Conservation (phyloP, 2,329 filamentous ascomycete species). For the Microdochium nivale region DNA sequence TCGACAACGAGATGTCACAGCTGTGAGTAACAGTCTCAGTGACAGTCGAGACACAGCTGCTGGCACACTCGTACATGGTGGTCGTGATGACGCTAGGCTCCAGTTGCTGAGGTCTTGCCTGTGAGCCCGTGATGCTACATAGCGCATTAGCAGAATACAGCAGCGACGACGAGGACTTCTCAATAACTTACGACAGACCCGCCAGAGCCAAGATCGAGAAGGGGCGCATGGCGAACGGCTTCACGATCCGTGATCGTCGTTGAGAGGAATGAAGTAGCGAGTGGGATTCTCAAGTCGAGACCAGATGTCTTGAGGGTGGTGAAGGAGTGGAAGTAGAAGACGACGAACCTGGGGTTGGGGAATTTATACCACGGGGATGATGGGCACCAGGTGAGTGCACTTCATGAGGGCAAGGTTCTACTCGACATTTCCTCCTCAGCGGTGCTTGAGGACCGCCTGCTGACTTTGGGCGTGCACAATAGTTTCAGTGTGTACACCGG, state of each 20-base stretch:
- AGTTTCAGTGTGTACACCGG: too few species aligned
- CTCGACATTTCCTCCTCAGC: too few species aligned
- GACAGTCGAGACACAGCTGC: neutral
- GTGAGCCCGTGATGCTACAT: neutral
- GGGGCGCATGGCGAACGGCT: neutral
- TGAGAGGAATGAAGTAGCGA: neutral
- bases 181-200: neutral
- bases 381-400: too few species aligned
- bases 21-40: neutral
- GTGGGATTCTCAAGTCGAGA: neutral
- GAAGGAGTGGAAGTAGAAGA: neutral
- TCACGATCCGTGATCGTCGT: neutral
- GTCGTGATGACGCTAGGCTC: neutral
- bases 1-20: neutral
- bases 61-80: neutral
- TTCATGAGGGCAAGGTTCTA: too few species aligned
- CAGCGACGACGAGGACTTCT: neutral
- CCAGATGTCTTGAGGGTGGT: neutral
- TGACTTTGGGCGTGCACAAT: too few species aligned
- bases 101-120: neutral
- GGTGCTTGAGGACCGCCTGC: too few species aligned
- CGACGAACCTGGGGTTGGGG: neutral
- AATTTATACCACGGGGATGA: too few species aligned
- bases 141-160: neutral
- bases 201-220: neutral